Conservation (phyloP, 2,329 filamentous ascomycete species). For the Drechslerella dactyloides region DNA sequence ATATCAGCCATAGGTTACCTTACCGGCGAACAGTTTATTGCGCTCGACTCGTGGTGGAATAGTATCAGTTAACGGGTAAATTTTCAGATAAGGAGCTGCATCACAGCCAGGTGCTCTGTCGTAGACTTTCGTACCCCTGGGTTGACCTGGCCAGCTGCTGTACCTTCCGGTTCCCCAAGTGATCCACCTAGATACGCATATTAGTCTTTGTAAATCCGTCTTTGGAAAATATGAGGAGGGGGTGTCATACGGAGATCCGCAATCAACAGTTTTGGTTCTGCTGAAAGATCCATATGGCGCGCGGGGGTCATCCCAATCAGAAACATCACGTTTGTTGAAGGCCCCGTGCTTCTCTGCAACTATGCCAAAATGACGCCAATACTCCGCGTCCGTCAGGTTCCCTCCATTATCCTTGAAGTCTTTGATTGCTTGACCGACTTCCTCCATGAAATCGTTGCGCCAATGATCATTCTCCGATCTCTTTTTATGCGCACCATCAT, state of each 20-base stretch:
- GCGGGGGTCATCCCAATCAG: conserved; percentile 16
- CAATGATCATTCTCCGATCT: conserved; percentile 21
- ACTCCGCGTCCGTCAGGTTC: conserved; percentile 33
- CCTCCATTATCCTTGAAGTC: conserved; percentile 26
- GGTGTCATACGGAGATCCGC: conserved; percentile 3
- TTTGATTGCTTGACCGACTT: conserved; percentile 33
- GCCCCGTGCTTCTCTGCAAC: conserved; percentile 22
- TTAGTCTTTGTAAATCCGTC: conserved; percentile 11
- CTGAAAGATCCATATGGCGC: conserved; percentile 24
- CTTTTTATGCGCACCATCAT: conserved; percentile 14
- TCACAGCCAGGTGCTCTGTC: conserved; percentile 16
- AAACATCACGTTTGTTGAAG: conserved; percentile 25
- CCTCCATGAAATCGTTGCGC: conserved; percentile 27
- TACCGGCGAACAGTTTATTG: conserved; percentile 26
- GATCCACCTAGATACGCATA: not conserved
- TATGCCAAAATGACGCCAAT: conserved; percentile 33
- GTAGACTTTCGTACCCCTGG: conserved; percentile 34
- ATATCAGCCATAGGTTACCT: conserved; percentile 11
- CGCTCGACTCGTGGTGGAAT: conserved; percentile 5
- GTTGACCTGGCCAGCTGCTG: conserved; percentile 15
- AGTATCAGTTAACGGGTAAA: conserved; percentile 22
- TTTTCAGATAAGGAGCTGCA: conserved; percentile 26
- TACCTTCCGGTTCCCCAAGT: conserved; percentile 18
- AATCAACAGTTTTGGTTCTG: conserved; percentile 3
- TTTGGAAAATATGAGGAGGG: conserved; percentile 7